A percentile compares a stretch with the other conserved stretches of the same genome.
These are phyloP conservation scores for Kurtzmaniella quercitrusa DNA, from an alignment of 1,139 yeast genomes.

Conservation along the genomic window DNA sequence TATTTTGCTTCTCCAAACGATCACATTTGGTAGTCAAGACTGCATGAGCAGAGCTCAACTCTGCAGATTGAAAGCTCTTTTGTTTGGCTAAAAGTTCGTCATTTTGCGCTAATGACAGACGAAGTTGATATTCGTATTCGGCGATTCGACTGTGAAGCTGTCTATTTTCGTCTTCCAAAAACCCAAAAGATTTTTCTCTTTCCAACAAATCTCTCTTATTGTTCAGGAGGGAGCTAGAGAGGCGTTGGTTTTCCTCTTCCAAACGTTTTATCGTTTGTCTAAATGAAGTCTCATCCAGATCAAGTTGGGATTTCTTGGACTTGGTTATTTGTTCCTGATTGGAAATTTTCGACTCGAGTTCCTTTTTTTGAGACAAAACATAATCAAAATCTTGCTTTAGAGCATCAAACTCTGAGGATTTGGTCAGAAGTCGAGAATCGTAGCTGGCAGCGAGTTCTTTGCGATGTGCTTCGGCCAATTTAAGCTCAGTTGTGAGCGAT, in stretches of 20 bases:
- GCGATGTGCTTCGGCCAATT: constrained; percentile 31
- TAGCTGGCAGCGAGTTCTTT: constrained; percentile 23
- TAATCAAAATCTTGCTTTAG: constrained; percentile 54
- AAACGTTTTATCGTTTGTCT: constrained; percentile 16
- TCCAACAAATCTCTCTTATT: not conserved
- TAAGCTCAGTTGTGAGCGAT: constrained; percentile 30
- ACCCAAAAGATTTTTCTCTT: constrained; percentile 14
- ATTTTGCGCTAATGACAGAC: constrained; percentile 9
- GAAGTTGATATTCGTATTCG: constrained; percentile 8
- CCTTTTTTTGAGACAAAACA: constrained; percentile 53
- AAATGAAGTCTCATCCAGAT: constrained; percentile 20
- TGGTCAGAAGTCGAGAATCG: constrained; percentile 26
- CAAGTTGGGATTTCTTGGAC: constrained; percentile 35
- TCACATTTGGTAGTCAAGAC: constrained; percentile 24
- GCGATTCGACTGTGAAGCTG: constrained; percentile 25
- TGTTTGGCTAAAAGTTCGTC: not conserved
- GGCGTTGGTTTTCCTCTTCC: constrained; percentile 16
- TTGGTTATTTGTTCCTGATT: constrained; percentile 44
- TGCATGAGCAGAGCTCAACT: not conserved
- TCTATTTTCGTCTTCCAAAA: constrained; percentile 24
- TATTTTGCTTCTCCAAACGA: constrained; percentile 29
- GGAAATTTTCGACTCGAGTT: constrained; percentile 49
- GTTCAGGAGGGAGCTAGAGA: constrained; percentile 30
- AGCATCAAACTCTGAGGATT: constrained; percentile 28
- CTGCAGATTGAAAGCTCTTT: not conserved